Base-by-base conservation (phyloP, 176 grass and related monocot species). In the Rhynchospora tenuis region DNA sequence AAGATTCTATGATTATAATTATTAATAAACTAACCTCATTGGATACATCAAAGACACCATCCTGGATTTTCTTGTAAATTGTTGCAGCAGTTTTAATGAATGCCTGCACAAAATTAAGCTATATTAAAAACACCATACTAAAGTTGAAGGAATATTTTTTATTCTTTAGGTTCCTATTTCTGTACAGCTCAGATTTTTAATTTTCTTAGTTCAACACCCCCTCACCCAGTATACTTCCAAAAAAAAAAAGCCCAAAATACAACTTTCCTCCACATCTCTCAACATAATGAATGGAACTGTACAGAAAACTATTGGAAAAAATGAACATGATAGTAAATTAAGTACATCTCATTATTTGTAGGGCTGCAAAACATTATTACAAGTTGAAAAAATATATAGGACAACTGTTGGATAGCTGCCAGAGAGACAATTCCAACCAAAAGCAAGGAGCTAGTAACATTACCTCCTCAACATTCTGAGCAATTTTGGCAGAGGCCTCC, bases 391-490 rank as follows among this genome's bases (percentile, higher is more conserved):
- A 19, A 56, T 14, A 31, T 33, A 56, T n/a, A 26, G 50, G 15
- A 56, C 17, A 2, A 56, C 56, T 56, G 3, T 31, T 54, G 73
- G 42, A 7, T 56, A 29, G 16, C 24, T 77, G 27, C 73, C 9
- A 3, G 26, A 14, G 1, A 26, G 11, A 77, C 9, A 80, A 80
- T n/a, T 62, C 45, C 19, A 64, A 70, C 17, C 14, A 73, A 87
- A 73, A 59, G 16, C 19, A 19, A 78, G 11, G 71, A 43, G 7
- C 24, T 48, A 52, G 61, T 79, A 59, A 47, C 29, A 56, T 57
- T 88, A 92, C 91, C 85, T 92, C 83, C 65, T 90, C 91, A 10
- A 92, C 85, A 50, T 90, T 92, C 43, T 92, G 88, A n/a, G 64
- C 63, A 43, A 85, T 90, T 65, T 86, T 92, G 19, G 91, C 91